Evolutionary conservation across 169 alveolate species (phyloP).

Genomic region (Plasmodium gonderi): DNA sequence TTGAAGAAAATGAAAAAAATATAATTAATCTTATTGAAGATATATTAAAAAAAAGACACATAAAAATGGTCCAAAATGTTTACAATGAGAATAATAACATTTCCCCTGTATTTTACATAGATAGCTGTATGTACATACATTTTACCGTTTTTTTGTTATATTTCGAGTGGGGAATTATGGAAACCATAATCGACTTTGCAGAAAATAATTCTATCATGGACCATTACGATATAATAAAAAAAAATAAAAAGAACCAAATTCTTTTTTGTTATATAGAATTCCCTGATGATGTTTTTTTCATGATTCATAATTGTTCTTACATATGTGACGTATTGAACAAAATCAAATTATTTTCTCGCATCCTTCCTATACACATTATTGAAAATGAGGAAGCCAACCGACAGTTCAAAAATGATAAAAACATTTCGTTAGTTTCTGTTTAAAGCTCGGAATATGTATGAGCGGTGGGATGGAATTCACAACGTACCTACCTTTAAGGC

Average conservation of each 20-base stretch:
- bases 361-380: conserved; percentile 49
- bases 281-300: conserved; percentile 28
- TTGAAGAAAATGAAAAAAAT: conserved; percentile 34
- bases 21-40: conserved; percentile 6
- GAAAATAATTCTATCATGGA: conserved; percentile 53
- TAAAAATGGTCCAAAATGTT: conserved; percentile 10
- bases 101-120: conserved; percentile 43
- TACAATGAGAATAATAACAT: conserved; percentile 20
- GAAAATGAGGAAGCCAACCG: conserved; percentile 62
- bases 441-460: background rate
- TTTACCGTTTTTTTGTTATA: conserved; percentile 60
- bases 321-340: conserved; percentile 54
- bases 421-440: background rate
- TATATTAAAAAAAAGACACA: conserved; percentile 45
- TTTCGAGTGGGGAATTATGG: conserved; percentile 32
- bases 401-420: conserved; percentile 6
- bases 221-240: conserved; percentile 40
- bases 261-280: conserved; percentile 62
- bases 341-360: conserved; percentile 22
- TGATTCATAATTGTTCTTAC: conserved; percentile 10
- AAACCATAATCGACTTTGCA: conserved; percentile 53
- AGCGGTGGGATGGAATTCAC: background rate
- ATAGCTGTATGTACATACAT: conserved; percentile 37
- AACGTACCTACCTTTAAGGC: background rate
- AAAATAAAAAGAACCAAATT: conserved; percentile 7